These are phyloP conservation scores for Craspedostauros australis DNA, from an alignment of 108 stramenopile genomes.

Conservation along the genomic window DNA sequence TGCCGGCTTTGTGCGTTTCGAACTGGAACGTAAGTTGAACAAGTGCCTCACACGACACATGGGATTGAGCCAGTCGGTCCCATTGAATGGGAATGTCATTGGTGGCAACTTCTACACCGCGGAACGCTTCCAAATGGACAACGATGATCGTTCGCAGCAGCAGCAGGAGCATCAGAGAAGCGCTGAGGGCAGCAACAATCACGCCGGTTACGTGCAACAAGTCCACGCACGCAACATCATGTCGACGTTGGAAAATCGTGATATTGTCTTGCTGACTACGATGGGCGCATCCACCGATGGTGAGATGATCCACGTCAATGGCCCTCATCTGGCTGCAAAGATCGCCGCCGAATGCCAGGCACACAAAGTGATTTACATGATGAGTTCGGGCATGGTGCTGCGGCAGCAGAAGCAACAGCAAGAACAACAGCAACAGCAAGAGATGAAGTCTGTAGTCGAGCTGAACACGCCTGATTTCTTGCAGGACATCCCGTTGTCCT, in stretches of 20 bases:
- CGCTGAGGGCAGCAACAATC: constrained; percentile 34
- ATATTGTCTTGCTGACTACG: constrained; percentile 54
- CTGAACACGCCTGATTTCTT: too few relatives aligned
- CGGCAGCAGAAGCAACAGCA: constrained; percentile 15
- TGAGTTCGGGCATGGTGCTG: constrained; percentile 36
- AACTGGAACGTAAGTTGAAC: constrained; percentile 51
- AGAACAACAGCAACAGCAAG: too few relatives aligned
- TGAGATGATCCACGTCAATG: constrained; percentile 46
- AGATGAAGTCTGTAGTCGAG: too few relatives aligned
- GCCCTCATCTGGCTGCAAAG: constrained; percentile 43
- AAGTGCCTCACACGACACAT: constrained; percentile 19
- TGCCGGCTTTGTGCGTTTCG: constrained; percentile 56
- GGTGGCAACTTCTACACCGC: constrained; percentile 57
- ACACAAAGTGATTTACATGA: constrained; percentile 52
- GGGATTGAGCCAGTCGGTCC: not conserved
- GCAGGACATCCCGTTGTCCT: constrained; percentile 31
- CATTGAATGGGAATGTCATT: constrained; percentile 46
- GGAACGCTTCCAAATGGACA: constrained; percentile 35
- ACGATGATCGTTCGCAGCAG: too few relatives aligned
- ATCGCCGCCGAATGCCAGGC: constrained; percentile 43
- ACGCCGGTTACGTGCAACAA: constrained; percentile 37
- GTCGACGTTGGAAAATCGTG: constrained; percentile 18
- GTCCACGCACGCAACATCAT: constrained; percentile 28
- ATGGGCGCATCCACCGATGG: constrained; percentile 41
- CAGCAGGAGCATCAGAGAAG: too few relatives aligned